Base-by-base conservation (phyloP, 805 yeast genomes). In the Pichia nakasei region DNA sequence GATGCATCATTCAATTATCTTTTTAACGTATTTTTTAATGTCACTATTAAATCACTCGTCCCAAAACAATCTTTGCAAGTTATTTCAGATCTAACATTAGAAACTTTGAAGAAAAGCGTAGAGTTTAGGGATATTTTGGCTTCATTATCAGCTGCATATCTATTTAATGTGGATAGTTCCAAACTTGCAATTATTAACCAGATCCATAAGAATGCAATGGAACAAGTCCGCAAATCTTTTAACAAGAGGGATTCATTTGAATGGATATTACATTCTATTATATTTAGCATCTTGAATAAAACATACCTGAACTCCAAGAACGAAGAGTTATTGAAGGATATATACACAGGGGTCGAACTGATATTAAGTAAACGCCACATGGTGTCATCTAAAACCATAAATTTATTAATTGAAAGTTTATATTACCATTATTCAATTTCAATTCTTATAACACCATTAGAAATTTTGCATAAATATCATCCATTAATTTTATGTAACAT, bases 381-480 rank as follows among this genome's bases (percentile, higher is more conserved):
- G 2, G 4, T 2, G 3, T 9, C 24, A 3, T 12, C 12, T 6
- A 9, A 8, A 12, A 24, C 11, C 8, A 33, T 34, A 3, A 33
- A 21, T 2, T 2, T 34, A 5, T 19, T 40, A 19, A 21, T 40
- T 32, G 43, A 40, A 27, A 40, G 38, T 40, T 9, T 40, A 7
- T 17, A 34, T 19, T 40, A 40, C 17, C 21, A 34, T 21, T 40
- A 33, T 33, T 20, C 43, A 5, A 38, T 34, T 13, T 40, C 43
- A 22, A 15, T 32, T 13, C 34, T 40, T 5, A n/a, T 32, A 9
- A 9, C 33, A 40, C 33, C 43, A 3, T 7, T 5, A 3, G 37
- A 33, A 1, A 3, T 17, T 15, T 21, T 40, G 12, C 24, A 34
- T 22, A 17, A 22, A 20, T 21, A 9, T 12, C 24, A 40, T 40